phyloP scores from a whole-genome alignment of 208 protist genomes.

The Leishmania tropica region DNA sequence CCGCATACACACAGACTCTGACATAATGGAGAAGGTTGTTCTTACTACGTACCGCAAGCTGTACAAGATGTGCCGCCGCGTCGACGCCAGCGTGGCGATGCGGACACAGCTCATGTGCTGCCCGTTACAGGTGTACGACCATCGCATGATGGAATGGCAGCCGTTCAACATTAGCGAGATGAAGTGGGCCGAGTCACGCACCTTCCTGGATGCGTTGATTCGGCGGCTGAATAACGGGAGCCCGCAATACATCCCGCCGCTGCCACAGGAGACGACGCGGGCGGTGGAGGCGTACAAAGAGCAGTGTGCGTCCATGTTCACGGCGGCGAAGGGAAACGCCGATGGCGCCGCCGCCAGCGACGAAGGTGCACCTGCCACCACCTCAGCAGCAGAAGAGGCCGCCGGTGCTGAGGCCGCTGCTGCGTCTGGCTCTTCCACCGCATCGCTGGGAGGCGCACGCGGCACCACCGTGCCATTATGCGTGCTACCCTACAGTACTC shows the following conservation, averaged over 20 bases:
- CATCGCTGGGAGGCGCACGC: slow-evolving; percentile 6
- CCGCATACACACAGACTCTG: background rate
- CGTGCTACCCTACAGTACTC: slow-evolving; percentile 43
- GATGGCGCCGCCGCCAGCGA: background rate
- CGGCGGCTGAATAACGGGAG: slow-evolving; percentile 67
- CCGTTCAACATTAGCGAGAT: slow-evolving; percentile 50
- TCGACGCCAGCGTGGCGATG: slow-evolving; percentile 64
- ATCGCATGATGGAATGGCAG: slow-evolving; percentile 55
- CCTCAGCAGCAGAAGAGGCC: background rate
- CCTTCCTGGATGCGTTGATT: slow-evolving; percentile 79
- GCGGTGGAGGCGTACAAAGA: slow-evolving; percentile 23
- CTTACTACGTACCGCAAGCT: slow-evolving; percentile 79
- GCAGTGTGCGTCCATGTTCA: slow-evolving; percentile 13
- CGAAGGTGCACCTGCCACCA: background rate
- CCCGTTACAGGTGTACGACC: slow-evolving; percentile 67
- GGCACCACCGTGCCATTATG: slow-evolving; percentile 28
- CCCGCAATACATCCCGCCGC: slow-evolving; percentile 66
- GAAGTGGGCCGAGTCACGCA: slow-evolving; percentile 57
- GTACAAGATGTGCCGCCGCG: slow-evolving; percentile 48
- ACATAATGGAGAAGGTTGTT: slow-evolving; percentile 64
- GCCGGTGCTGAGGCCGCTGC: background rate
- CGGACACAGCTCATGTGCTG: slow-evolving; percentile 64
- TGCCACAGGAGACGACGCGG: slow-evolving; percentile 22
- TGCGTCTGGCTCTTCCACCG: slow-evolving; percentile 4
- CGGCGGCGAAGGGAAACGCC: background rate